Conservation (phyloP, 441 rosid genomes). For the Theobroma grandiflorum region DNA sequence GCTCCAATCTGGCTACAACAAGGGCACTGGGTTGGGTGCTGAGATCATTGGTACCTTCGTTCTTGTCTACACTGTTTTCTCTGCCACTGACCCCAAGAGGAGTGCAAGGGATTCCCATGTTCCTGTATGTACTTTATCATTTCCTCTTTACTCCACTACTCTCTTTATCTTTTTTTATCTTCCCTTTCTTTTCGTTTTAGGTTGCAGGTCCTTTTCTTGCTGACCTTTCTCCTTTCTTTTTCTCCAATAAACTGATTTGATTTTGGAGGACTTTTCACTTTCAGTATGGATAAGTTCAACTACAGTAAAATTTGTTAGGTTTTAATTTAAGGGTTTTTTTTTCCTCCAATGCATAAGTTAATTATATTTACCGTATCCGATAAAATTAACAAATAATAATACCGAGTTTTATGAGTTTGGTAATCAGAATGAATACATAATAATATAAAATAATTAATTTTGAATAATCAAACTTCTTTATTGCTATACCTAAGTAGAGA, state of each 20-base stretch:
- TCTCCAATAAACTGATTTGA: not conserved
- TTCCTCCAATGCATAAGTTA: not conserved
- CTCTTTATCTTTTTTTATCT: not conserved
- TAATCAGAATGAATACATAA: too few species aligned
- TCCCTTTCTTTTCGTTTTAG: not conserved
- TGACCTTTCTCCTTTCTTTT: not conserved
- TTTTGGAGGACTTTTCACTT: not conserved
- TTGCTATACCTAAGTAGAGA: not conserved
- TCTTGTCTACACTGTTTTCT: slow-evolving; percentile 75
- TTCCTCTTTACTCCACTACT: not conserved
- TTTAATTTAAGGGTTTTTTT: not conserved
- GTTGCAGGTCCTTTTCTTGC: slow-evolving; percentile 5
- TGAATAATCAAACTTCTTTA: not conserved
- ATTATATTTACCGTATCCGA: too few species aligned
- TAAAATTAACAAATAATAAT: too few species aligned
- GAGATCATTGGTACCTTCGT: slow-evolving; percentile 77
- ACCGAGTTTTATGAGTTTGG: too few species aligned
- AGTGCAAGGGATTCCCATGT: slow-evolving; percentile 74
- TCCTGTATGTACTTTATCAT: slow-evolving; percentile 51
- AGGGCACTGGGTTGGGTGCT: slow-evolving; percentile 70
- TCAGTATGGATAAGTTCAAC: not conserved
- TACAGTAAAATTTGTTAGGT: not conserved
- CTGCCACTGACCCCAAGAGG: slow-evolving; percentile 81
- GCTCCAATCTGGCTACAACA: slow-evolving; percentile 58
- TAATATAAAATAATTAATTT: too few species aligned